Conservation (phyloP, 2,329 filamentous ascomycete genomes). For the Didymosphaeria variabile region DNA sequence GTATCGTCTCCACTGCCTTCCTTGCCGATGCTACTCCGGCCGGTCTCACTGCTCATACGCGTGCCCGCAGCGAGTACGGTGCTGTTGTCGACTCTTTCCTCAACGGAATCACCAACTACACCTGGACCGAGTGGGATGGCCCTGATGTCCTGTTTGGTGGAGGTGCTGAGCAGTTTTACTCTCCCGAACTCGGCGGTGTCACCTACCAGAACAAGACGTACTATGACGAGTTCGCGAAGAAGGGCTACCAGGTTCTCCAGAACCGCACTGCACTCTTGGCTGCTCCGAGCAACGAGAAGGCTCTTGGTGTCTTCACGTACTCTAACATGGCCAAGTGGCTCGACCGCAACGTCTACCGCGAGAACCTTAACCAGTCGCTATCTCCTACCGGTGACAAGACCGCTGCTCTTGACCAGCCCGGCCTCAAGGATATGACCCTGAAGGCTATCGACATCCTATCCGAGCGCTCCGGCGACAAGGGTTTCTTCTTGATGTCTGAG, state of each 20-base stretch:
- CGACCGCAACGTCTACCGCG: constrained; percentile 80
- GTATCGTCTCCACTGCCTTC: constrained; percentile 80
- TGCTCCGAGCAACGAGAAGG: constrained; percentile 66
- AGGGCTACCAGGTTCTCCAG: constrained; percentile 74
- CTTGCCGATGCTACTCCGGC: constrained; percentile 85
- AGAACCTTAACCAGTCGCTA: constrained; percentile 75
- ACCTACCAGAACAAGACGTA: constrained; percentile 79
- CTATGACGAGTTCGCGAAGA: constrained; percentile 73
- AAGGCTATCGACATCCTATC: constrained; percentile 85
- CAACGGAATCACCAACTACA: constrained; percentile 80
- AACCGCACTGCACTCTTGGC: constrained; percentile 76
- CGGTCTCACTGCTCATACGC: constrained; percentile 68
- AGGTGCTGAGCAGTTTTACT: constrained; percentile 81
- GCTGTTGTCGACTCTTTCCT: constrained; percentile 79
- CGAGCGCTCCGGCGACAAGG: constrained; percentile 69
- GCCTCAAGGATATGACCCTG: constrained; percentile 87
- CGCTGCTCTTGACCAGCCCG: constrained; percentile 77
- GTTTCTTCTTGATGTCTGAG: constrained; percentile 89
- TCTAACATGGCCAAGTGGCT: constrained; percentile 84
- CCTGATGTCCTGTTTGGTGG: constrained; percentile 85
- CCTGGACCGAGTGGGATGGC: constrained; percentile 77
- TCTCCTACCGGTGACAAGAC: constrained; percentile 71
- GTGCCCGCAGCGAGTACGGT: constrained; percentile 73
- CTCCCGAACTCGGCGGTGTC: constrained; percentile 60
- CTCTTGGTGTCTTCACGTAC: constrained; percentile 80